Evolutionary conservation across 208 protist species (phyloP), one percentile per base, ranked within the genome.

Genomic region (Trypanosomatidae sp.): DNA sequence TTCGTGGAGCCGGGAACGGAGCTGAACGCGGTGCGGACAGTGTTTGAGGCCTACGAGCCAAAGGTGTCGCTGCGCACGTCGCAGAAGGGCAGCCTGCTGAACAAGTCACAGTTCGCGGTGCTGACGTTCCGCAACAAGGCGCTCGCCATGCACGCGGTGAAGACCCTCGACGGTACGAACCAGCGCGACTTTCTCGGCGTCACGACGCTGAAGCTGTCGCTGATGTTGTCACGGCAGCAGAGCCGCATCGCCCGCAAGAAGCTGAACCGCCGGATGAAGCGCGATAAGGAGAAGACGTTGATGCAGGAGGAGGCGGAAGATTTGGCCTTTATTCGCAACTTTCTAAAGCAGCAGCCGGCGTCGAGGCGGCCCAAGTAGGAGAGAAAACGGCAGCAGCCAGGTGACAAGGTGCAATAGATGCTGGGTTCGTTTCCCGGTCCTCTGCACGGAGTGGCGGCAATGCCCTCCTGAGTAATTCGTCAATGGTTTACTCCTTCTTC

Each of bases 51-150:
- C 5, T 97, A 97, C 77, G 89, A 92, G 66, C 92, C 92, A 1
- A 97, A 95, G 67, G 88, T 95, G 0, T 80, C 88, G 33, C 66
- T 95, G 10, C 83, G 93, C 19, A 88, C 84, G 2, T 83, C 90
- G 22, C 92, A 97, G 75, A 90, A 97, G 73, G 92, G 92, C 4
- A 97, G 84, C 77, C 66, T 94, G 44, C 84, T 97, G 59, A 97
- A 97, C 82, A 93, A 95, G 76, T 86, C 90, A 41, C 92, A 95
- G 71, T 97, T 85, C 73, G 92, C 92, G 4, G 92, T 97, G 19
- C 80, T 97, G 19, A 94, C 92, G 0, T 97, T 97, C 53, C 85
- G 82, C 66, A 97, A 97, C 80, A 95, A 97, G 64, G 82, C 91
- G 9, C 88, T 94, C 81, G 91, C 89, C 9, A 67, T 95, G 53